Evolutionary conservation across 176 grass and related monocot species (phyloP), one percentile per base, ranked within the genome.

Genomic region (Lolium perenne): DNA sequence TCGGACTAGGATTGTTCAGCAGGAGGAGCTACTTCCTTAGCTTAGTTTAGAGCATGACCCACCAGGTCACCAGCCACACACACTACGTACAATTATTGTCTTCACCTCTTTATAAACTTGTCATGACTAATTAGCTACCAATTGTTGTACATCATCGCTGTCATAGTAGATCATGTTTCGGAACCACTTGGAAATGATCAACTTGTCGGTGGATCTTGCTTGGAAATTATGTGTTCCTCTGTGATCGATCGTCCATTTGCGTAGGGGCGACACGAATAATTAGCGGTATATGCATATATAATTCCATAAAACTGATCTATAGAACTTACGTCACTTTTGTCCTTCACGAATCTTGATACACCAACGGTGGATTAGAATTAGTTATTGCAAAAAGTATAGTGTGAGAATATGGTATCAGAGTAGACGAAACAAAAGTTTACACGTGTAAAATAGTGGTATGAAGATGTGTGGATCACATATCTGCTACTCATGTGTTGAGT

Each of bases 1-100:
- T 77, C 58, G 26, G 40, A 53, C 7, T 40, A 13, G 54, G 74
- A 71, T 64, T 79, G 65, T 46, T 74, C 71, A 6, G 14, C 72
- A 54, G 15, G 73, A 76, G 23, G 8, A 53, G 49, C 48, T 76
- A 76, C 48, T 17, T 15, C 14, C 48, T 18, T 54, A 20, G 48
- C 73, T 76, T 51, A 18, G 16, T 53, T 76, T 51, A 15, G 47
- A 75, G 12, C 25, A 29, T 51, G 72, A 0, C 48, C 73, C 8
- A 20, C 72, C 7, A 54, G 16, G 57, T 0, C 61, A n/a, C n/a
- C n/a, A n/a, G n/a, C n/a, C n/a, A n/a, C n/a, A n/a, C n/a, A n/a
- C 12, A 64, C 14, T 51, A 15, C 69, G 3, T 8, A 29, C 4
- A 1, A 56, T 8, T 8, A 71, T 71, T 71, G 40, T 71, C 40